These are phyloP conservation scores for Eimeria brunetti DNA, from an alignment of 169 alveolate genomes.

Conservation along the genomic window DNA sequence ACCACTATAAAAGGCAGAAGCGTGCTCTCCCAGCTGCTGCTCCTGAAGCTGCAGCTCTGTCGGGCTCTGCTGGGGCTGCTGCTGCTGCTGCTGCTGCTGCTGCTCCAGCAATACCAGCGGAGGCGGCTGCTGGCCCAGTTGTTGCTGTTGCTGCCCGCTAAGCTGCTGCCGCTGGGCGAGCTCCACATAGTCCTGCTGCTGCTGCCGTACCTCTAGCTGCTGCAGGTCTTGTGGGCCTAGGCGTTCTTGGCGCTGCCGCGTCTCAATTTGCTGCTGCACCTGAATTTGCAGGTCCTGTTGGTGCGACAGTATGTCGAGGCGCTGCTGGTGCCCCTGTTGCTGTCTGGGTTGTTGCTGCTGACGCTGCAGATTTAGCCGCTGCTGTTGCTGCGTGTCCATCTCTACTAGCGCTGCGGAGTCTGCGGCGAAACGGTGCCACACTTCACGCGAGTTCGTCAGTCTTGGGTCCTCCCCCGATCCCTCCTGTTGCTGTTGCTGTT, in stretches of 20 bases:
- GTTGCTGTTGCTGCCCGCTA: neutral
- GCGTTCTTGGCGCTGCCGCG: neutral
- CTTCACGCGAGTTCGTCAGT: neutral
- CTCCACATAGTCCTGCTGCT: neutral
- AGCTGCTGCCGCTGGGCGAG: neutral
- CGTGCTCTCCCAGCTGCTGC: neutral
- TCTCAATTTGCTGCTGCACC: neutral
- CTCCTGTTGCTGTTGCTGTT: constrained; percentile 1
- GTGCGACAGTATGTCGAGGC: neutral
- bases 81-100: neutral
- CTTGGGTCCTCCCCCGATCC: neutral
- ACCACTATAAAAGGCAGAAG: neutral
- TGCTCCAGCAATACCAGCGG: neutral
- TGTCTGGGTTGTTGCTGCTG: neutral
- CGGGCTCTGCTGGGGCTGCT: neutral
- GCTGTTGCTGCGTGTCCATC: neutral
- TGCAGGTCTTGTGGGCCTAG: neutral
- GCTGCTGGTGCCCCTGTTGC: neutral
- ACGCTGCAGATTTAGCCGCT: neutral
- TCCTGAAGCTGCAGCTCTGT: neutral
- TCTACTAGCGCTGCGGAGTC: neutral
- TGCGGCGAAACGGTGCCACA: constrained; percentile 23
- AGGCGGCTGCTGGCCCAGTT: neutral
- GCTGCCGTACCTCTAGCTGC: neutral
- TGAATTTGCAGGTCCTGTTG: neutral